A percentile compares a stretch with the other conserved stretches of the same genome.
These are phyloP conservation scores for Clarireedia sp. DNA, from an alignment of 2,329 filamentous ascomycete genomes.

Conservation along the genomic window DNA sequence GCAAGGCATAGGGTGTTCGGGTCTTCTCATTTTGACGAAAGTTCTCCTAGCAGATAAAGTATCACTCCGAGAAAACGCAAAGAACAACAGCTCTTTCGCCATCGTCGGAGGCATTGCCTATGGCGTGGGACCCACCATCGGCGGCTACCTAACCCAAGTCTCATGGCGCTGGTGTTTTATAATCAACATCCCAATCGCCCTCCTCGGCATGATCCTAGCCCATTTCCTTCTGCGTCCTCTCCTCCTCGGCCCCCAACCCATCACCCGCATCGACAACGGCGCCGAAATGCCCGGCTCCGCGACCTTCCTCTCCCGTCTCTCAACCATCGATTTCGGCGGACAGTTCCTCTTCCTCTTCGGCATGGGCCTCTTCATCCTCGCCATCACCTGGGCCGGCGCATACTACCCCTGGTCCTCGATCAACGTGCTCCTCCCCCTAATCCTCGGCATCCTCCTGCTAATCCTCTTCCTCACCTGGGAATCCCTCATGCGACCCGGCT, in stretches of 20 bases:
- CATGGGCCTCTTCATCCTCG: conserved; percentile 35
- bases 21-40: conserved; percentile 51
- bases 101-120: conserved; percentile 53
- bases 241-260: conserved; percentile 43
- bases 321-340: conserved; percentile 49
- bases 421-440: conserved; percentile 33
- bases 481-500: conserved; percentile 39
- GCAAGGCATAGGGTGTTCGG: conserved; percentile 54
- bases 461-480: conserved; percentile 35
- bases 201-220: conserved; percentile 43
- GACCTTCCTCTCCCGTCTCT: conserved; percentile 34
- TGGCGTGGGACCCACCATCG: conserved; percentile 49
- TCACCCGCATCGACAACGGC: conserved; percentile 37
- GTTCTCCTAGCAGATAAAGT: conserved; percentile 60
- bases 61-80: conserved; percentile 50
- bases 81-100: conserved; percentile 55
- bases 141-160: conserved; percentile 43
- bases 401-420: conserved; percentile 35
- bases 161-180: conserved; percentile 63
- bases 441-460: conserved; percentile 33
- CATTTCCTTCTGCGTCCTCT: conserved; percentile 51
- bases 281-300: conserved; percentile 26
- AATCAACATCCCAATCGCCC: conserved; percentile 50
- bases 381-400: conserved; percentile 37
- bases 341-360: conserved; percentile 43